phyloP scores from a whole-genome alignment of 139 green algal species.

The Tetradesmus obliquus region DNA sequence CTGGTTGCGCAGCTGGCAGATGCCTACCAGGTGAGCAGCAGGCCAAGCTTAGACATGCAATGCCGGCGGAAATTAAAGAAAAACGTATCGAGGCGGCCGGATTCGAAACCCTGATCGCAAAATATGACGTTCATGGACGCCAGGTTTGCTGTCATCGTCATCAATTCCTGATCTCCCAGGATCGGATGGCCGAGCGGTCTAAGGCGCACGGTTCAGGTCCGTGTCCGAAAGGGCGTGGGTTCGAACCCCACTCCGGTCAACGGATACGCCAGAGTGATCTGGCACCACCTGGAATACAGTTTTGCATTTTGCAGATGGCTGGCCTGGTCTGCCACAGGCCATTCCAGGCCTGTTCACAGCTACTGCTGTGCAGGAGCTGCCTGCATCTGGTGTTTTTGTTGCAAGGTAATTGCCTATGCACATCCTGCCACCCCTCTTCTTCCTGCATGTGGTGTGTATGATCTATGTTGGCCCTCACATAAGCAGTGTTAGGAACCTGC shows the following conservation, averaged over 20 bases:
- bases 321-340: background rate
- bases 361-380: background rate
- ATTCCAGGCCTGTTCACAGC: background rate
- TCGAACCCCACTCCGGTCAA: background rate
- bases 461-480: background rate
- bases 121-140: background rate
- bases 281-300: background rate
- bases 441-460: background rate
- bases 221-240: constrained; percentile 1
- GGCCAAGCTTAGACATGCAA: background rate
- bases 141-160: background rate
- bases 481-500: too few relatives aligned
- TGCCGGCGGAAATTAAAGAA: background rate
- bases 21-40: constrained; percentile 53
- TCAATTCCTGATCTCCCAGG: background rate
- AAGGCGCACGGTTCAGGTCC: constrained; percentile 1
- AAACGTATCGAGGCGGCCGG: background rate
- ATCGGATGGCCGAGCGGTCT: constrained; percentile 1
- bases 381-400: background rate
- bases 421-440: too few relatives aligned
- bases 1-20: constrained; percentile 58
- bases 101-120: background rate
- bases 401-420: too few relatives aligned
- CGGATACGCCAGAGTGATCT: background rate
- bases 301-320: background rate